Evolutionary conservation across 2,329 filamentous ascomycete genomes (phyloP), one percentile per base, ranked within the genome.

Genomic region (Penicillium sclerotigenum): DNA sequence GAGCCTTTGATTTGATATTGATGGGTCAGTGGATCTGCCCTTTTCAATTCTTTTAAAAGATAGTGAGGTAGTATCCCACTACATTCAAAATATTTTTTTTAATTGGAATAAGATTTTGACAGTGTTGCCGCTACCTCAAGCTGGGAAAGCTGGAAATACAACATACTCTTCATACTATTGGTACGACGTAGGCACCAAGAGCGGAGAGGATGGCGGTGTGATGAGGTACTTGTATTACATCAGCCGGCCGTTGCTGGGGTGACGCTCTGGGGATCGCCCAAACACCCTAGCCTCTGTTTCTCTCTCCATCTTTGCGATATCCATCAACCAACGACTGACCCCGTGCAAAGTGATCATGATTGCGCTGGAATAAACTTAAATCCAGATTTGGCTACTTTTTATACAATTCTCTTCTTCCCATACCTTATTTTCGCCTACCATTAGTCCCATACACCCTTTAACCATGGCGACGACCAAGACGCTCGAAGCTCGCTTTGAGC

Each of bases 401-500:
- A 34, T 22, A 38, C 52, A 45, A 24, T 45, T 52, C 38, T 37
- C 45, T 51, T 40, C 51, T 53, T 56, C 22, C 49, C 49, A 40
- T 50, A 46, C 49, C 36, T 52, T 36, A 43, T 47, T 54, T 47
- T 54, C 57, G 36, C 52, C 49, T 33, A 40, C 22, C 36, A 31
- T 45, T 34, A 41, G 36, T 54, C 18, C 56, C 49, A 54, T 47
- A 34, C 51, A 24, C 52, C 50, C 18, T 31, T 49, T 45, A 60
- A 86, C 46, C 41, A 83, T 93, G 89, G 85, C 92, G 62, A 84
- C 89, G 61, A 84, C 89, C 57, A 85, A 89, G 65, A 86, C 85
- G 49, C 81, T 97, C 45, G 93, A 97, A 78, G 81, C 89, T 76
- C 89, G 90, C 67, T 90, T 97, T 70, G 91, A 96, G 85, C 87